Base-by-base conservation (phyloP, 116 monocot species). In the Phalaenopsis hybrid region DNA sequence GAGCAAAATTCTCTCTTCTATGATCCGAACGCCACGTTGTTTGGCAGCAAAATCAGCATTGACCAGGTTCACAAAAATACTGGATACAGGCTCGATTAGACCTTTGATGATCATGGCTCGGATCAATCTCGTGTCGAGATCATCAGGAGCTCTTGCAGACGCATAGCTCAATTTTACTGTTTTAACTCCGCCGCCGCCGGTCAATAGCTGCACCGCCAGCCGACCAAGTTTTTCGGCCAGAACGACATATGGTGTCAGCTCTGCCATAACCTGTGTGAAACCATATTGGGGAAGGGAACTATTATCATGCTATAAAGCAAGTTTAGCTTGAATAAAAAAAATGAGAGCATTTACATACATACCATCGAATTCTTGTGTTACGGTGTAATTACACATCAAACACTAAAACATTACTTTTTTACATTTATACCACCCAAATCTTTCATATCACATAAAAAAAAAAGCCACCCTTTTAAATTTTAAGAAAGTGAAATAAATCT, bases 81-180 rank as follows among this genome's bases (percentile, higher is more conserved):
- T 83, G 8, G 92, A 92, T 28, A 92, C 84, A 2, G 92, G 92
- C 68, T 92, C 92, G 0, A 92, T 70, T 16, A 92, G 78, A 46
- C 92, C 92, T 77, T 92, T 92, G 2, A 85, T 89, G 74, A 92
- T 81, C 88, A 88, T 92, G 57, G 92, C 92, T 44, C 92, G 88
- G 25, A 92, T 86, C 34, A 92, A 68, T 37, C 92, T 81, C 0
- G 92, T 92, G 84, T 92, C 92, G 4, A 92, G 84, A 74, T 92
- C 92, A 31, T 92, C 92, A 17, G 86, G 88, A n/a, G 59, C 46
- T 79, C 92, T 75, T 4, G 84, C 76, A 15, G 92, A 89, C 41
- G 86, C 75, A 59, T 92, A 92, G 15, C 81, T 83, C 31, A 92
- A 70, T 76, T 92, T 92, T 41, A 92, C 88, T 23, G 86, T 78